Percentiles rank a stretch among this genome's conserved stretches.
Evolutionary conservation across 78 protist species (phyloP).

Genomic region (Emiliania huxleyi): DNA sequence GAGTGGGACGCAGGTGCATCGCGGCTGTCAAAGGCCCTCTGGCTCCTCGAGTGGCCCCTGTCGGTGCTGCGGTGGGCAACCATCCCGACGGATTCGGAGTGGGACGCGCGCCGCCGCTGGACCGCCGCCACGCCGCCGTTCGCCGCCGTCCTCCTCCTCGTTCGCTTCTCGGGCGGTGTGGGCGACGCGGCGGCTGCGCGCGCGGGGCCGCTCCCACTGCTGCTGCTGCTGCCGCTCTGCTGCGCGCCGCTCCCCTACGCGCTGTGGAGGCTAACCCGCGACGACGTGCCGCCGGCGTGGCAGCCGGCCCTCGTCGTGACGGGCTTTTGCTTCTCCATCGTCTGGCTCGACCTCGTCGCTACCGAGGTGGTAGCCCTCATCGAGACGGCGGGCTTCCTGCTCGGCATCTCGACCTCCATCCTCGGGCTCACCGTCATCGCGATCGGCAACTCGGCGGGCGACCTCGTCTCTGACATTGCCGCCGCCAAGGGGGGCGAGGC

Average conservation of each 20-base stretch:
- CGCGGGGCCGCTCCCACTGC: not conserved
- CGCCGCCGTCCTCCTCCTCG: not conserved
- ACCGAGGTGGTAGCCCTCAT: not conserved
- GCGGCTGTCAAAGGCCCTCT: not conserved
- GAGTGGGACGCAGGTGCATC: not conserved
- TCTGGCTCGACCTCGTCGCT: not conserved
- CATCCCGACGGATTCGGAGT: not conserved
- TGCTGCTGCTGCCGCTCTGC: not conserved
- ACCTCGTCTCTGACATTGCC: not conserved
- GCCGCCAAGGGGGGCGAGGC: not conserved
- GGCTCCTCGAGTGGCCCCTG: not conserved
- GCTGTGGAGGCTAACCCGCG: not conserved
- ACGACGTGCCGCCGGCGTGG: not conserved
- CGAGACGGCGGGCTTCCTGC: not conserved
- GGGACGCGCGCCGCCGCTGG: not conserved
- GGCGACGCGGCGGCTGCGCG: not conserved
- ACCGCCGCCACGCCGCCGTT: not conserved
- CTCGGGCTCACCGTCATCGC: constrained; percentile 25
- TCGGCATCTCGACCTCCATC: not conserved
- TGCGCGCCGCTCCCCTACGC: not conserved
- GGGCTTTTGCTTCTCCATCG: not conserved
- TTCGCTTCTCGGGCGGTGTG: not conserved
- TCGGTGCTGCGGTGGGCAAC: not conserved
- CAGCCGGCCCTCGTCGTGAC: not conserved
- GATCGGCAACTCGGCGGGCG: constrained; percentile 18